Conservation (phyloP, 1,284 basidiomycete genomes). For the Ustilago trichophora region DNA sequence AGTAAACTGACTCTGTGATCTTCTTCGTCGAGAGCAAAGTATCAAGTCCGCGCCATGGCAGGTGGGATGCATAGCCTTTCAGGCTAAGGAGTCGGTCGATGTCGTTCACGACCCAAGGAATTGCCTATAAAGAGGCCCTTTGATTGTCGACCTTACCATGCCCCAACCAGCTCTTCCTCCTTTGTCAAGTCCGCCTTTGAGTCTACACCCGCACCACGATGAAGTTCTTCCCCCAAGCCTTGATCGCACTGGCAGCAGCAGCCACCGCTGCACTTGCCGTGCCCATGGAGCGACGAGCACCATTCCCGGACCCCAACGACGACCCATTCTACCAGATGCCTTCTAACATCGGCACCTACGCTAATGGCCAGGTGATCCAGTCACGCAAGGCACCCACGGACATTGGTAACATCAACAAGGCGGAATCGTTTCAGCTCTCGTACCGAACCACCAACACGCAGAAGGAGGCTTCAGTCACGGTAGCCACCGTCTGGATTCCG, state of each 20-base stretch:
- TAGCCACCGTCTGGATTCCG: conserved; percentile 53
- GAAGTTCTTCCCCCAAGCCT: conserved; percentile 11
- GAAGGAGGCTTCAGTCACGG: conserved; percentile 14
- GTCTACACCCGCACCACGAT: not conserved
- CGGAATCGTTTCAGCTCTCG: conserved; percentile 41
- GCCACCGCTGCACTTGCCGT: conserved; percentile 14
- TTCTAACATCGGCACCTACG: conserved; percentile 23
- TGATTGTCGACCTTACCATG: too few relatives aligned
- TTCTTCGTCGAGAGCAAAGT: too few relatives aligned
- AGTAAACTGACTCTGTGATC: too few relatives aligned
- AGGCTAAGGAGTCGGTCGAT: too few relatives aligned
- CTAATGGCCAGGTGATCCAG: conserved; percentile 46
- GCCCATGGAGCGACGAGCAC: conserved; percentile 14
- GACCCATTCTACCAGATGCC: conserved; percentile 52
- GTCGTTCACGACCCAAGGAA: too few relatives aligned
- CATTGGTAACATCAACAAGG: conserved; percentile 29
- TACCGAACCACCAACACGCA: conserved; percentile 50
- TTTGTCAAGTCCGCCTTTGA: too few relatives aligned
- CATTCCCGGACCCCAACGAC: conserved; percentile 32
- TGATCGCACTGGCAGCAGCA: conserved; percentile 13
- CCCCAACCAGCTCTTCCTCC: not conserved
- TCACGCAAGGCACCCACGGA: conserved; percentile 32
- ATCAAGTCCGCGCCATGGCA: too few relatives aligned
- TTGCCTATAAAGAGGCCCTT: too few relatives aligned
- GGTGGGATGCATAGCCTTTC: too few relatives aligned